Percentiles rank a stretch among this genome's conserved stretches.
These are phyloP conservation scores for Paxillus rubicundulus DNA, from an alignment of 768 basidiomycete species.

Conservation along the genomic window DNA sequence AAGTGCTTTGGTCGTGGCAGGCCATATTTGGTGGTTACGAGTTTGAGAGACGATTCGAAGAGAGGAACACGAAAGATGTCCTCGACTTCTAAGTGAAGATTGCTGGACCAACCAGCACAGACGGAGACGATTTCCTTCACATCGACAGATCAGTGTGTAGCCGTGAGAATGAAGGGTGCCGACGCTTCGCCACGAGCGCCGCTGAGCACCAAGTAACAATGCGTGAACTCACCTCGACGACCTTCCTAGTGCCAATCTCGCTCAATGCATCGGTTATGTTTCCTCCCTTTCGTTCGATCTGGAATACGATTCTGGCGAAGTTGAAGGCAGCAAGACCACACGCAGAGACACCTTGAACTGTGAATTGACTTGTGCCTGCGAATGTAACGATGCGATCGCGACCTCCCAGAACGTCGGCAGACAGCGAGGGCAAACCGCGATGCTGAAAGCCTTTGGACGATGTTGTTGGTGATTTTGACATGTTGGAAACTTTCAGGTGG, in stretches of 20 bases:
- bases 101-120: slow-evolving; percentile 52
- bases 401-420: slow-evolving; percentile 23
- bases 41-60: slow-evolving; percentile 42
- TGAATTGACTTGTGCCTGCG: slow-evolving; percentile 56
- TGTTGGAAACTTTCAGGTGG: no score
- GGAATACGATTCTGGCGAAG: slow-evolving; percentile 52
- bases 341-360: slow-evolving; percentile 43
- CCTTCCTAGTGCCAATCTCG: slow-evolving; percentile 20
- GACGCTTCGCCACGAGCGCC: background rate
- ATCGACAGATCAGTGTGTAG: background rate
- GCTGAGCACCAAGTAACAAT: no score
- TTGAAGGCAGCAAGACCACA: slow-evolving; percentile 70
- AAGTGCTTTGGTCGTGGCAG: slow-evolving; percentile 39
- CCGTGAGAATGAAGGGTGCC: background rate
- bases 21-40: slow-evolving; percentile 36
- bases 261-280: slow-evolving; percentile 16
- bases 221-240: slow-evolving; percentile 24
- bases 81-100: slow-evolving; percentile 55
- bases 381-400: slow-evolving; percentile 44
- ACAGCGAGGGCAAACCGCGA: no score
- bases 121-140: slow-evolving; percentile 55
- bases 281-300: slow-evolving; percentile 13
- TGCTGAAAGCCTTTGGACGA: no score
- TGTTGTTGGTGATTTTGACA: no score
- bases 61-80: slow-evolving; percentile 48